These are phyloP conservation scores for Globisporangium megalacanthum DNA, from an alignment of 352 stramenopile genomes.

Conservation along the genomic window DNA sequence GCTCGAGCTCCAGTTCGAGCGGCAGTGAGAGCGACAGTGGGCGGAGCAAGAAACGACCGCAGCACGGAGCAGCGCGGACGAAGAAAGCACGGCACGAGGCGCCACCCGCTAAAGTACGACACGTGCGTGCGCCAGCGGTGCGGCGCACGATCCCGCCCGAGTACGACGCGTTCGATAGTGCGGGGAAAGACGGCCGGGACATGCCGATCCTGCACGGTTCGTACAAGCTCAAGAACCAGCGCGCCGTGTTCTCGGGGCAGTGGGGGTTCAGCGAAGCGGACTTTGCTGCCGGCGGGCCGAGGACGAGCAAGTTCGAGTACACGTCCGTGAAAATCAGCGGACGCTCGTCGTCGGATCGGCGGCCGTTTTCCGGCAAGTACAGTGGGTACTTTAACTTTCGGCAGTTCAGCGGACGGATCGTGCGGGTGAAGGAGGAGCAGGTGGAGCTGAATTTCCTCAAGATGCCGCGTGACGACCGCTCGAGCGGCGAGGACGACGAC, in stretches of 20 bases:
- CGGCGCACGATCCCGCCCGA: constrained; percentile 23
- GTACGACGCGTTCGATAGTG: constrained; percentile 42
- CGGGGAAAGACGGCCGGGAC: constrained; percentile 28
- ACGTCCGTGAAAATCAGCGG: constrained; percentile 29
- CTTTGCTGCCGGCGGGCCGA: constrained; percentile 25
- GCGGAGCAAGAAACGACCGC: constrained; percentile 4
- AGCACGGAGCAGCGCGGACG: neutral
- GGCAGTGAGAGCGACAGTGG: constrained; percentile 14
- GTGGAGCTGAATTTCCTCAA: constrained; percentile 65
- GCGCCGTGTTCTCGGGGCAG: constrained; percentile 41
- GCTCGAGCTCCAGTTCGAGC: constrained; percentile 13
- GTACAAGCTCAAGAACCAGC: constrained; percentile 40
- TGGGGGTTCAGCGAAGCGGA: constrained; percentile 68
- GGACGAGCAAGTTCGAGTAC: constrained; percentile 67
- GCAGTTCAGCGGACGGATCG: constrained; percentile 54
- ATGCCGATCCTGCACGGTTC: constrained; percentile 51
- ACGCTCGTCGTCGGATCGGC: constrained; percentile 32
- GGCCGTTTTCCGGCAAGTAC: constrained; percentile 63
- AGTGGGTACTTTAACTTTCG: constrained; percentile 66
- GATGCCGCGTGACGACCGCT: constrained; percentile 20
- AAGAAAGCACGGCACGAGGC: constrained; percentile 13
- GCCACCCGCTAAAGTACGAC: neutral
- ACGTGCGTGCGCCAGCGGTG: constrained; percentile 14
- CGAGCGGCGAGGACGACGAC: constrained; percentile 17
- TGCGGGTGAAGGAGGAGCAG: constrained; percentile 56